Evolutionary conservation across 2,329 filamentous ascomycete species (phyloP).

Genomic region (Xylariaceae sp.): DNA sequence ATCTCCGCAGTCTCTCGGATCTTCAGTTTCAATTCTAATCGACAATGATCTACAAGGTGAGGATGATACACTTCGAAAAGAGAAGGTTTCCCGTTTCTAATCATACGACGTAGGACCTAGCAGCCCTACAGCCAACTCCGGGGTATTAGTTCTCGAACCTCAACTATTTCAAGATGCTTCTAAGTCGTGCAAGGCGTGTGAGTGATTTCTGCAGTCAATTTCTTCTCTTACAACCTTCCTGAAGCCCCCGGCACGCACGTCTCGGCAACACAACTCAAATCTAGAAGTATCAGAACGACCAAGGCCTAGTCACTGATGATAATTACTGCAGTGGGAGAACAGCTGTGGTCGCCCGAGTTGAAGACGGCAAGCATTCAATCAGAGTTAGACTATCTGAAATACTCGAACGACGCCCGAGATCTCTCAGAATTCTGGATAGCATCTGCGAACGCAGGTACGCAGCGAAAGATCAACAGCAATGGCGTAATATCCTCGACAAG

Average conservation of each 20-base stretch:
- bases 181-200: constrained; percentile 31
- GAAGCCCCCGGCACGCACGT: too few relatives aligned
- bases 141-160: constrained; percentile 34
- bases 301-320: too few relatives aligned
- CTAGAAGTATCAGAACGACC: too few relatives aligned
- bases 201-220: too few relatives aligned
- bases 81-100: too few relatives aligned
- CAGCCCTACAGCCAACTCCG: constrained; percentile 31
- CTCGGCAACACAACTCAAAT: too few relatives aligned
- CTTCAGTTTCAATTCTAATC: constrained; percentile 36
- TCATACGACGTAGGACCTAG: too few relatives aligned
- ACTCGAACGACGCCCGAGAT: constrained; percentile 24
- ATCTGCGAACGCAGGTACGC: constrained; percentile 15
- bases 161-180: constrained; percentile 27
- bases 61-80: neutral
- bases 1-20: constrained; percentile 33
- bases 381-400: constrained; percentile 36
- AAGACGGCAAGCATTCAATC: constrained; percentile 27
- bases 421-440: constrained; percentile 36
- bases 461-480: constrained; percentile 26
- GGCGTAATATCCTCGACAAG: constrained; percentile 22
- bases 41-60: constrained; percentile 41
- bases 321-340: too few relatives aligned
- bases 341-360: constrained; percentile 34
- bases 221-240: too few relatives aligned